Percentiles rank a stretch among this genome's conserved stretches.
Conservation (phyloP, 768 basidiomycete genomes). For the Tricholoma sp. region DNA sequence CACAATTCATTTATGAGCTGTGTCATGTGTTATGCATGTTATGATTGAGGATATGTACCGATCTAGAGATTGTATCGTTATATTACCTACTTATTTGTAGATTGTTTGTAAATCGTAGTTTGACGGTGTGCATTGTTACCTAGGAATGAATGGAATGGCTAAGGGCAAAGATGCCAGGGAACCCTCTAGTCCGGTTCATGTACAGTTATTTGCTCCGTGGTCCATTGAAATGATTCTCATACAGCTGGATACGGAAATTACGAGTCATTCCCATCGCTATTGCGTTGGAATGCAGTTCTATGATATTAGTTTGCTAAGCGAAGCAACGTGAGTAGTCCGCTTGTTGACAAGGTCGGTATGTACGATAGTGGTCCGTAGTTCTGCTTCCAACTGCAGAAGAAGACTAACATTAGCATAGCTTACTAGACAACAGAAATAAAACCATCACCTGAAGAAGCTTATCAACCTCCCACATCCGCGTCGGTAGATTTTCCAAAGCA, state of each 20-base stretch:
- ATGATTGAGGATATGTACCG: neutral
- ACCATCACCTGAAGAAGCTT: conserved; percentile 73
- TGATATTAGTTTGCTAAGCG: conserved; percentile 37
- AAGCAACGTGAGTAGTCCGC: conserved; percentile 46
- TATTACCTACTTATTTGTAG: neutral
- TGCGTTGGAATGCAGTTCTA: conserved; percentile 6
- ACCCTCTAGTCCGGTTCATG: too few relatives aligned
- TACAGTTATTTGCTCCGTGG: too few relatives aligned
- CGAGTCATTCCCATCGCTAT: neutral
- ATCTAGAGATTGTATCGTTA: neutral
- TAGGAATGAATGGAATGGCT: too few relatives aligned
- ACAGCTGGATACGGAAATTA: neutral
- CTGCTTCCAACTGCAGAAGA: conserved; percentile 44
- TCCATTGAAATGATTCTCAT: too few relatives aligned
- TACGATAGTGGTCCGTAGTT: conserved; percentile 46
- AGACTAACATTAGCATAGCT: neutral
- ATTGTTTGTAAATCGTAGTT: too few relatives aligned
- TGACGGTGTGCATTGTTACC: too few relatives aligned
- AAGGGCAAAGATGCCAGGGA: too few relatives aligned
- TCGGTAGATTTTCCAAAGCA: conserved; percentile 83
- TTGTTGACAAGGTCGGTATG: conserved; percentile 54
- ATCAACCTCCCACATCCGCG: conserved; percentile 91
- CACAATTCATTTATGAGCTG: neutral
- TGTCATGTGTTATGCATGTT: neutral
- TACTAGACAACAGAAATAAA: neutral